These are phyloP conservation scores for Neurospora hispaniola DNA, from an alignment of 495 filamentous ascomycete species.

Conservation along the genomic window DNA sequence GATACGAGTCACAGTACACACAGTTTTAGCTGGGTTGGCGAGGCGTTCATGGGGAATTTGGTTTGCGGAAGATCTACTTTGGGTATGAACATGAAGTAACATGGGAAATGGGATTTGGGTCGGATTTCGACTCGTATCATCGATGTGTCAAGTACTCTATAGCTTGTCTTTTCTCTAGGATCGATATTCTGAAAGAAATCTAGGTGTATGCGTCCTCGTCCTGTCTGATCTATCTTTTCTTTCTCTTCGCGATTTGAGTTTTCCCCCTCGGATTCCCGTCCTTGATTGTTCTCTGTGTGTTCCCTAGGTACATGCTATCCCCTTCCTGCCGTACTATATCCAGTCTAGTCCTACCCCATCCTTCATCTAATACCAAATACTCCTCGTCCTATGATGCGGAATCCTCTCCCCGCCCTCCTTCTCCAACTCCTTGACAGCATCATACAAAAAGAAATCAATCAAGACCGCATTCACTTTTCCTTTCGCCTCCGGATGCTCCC, in stretches of 20 bases:
- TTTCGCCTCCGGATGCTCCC: constrained; percentile 52
- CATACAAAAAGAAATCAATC: constrained; percentile 95
- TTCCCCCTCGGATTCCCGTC: not conserved
- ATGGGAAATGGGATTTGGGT: not conserved
- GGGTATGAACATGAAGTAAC: not conserved
- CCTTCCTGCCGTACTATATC: not conserved
- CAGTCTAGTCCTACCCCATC: not conserved
- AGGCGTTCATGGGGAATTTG: not conserved
- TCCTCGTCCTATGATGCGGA: constrained; percentile 87
- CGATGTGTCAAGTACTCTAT: not conserved
- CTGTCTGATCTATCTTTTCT: not conserved
- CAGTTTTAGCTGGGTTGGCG: not conserved
- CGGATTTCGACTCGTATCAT: not conserved
- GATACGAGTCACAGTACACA: not conserved
- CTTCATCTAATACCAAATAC: constrained; percentile 76
- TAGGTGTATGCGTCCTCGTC: not conserved
- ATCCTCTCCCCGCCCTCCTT: constrained; percentile 47
- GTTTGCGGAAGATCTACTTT: not conserved
- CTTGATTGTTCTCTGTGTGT: not conserved
- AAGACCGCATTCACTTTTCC: constrained; percentile 68
- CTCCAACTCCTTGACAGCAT: constrained; percentile 80
- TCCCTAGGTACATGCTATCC: not conserved
- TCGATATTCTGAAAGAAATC: not conserved
- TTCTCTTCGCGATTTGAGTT: not conserved
- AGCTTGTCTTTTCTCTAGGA: not conserved